These are phyloP conservation scores for Fusarium illudens DNA, from an alignment of 2,329 filamentous ascomycete species.

Conservation along the genomic window DNA sequence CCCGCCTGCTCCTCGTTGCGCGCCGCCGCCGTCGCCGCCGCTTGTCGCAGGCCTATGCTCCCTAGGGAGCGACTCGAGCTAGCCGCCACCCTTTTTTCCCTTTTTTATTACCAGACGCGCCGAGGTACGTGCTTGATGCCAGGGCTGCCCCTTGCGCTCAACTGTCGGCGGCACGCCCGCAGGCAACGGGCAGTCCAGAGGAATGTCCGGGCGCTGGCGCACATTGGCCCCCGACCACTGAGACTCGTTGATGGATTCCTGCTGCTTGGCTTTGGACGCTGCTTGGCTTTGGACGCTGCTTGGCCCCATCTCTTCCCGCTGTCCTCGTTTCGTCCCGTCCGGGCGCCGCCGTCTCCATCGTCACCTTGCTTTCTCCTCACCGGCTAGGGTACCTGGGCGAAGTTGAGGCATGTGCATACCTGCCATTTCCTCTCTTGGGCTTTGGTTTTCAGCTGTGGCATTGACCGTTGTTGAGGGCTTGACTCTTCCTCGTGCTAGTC, in stretches of 20 bases:
- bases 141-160: slow-evolving; percentile 17
- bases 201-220: slow-evolving; percentile 27
- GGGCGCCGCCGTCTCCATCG: slow-evolving; percentile 21
- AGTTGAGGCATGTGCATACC: slow-evolving; percentile 7
- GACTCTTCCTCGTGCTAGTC: not conserved
- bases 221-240: slow-evolving; percentile 1
- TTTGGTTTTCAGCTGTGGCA: not conserved
- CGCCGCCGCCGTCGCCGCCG: slow-evolving; percentile 20
- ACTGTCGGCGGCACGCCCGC: not conserved
- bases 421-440: slow-evolving; percentile 4
- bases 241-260: slow-evolving; percentile 25
- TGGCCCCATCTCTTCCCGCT: slow-evolving; percentile 33
- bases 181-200: slow-evolving; percentile 5
- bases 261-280: slow-evolving; percentile 14
- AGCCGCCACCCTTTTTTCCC: not conserved
- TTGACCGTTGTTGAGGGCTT: not conserved
- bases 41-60: slow-evolving; percentile 2
- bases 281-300: slow-evolving; percentile 25
- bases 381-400: slow-evolving; percentile 13
- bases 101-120: slow-evolving; percentile 1
- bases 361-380: slow-evolving; percentile 32
- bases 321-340: slow-evolving; percentile 37
- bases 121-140: slow-evolving; percentile 1
- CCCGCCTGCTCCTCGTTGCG: slow-evolving; percentile 30
- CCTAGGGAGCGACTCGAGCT: slow-evolving; percentile 2